Base-by-base conservation (phyloP, 202 grass and related monocot genomes). In the Dendrocalamus latiflorus region DNA sequence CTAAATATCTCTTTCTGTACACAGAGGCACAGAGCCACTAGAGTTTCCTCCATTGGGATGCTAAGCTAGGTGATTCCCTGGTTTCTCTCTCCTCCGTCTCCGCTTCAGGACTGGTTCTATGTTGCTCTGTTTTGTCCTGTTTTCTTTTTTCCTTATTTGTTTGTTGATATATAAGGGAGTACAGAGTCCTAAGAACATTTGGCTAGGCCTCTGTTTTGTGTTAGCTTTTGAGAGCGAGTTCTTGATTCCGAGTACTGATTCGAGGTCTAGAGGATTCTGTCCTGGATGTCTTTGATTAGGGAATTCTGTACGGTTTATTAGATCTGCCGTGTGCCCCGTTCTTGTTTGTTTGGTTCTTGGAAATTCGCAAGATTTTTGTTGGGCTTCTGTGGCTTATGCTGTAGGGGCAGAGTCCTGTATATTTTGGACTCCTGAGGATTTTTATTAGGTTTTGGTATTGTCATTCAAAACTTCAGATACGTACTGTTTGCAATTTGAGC, bases 61-160 rank as follows among this genome's bases (percentile, higher is more conserved):
- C 59, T 34, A 78, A 43, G 60, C 36, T 44, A 83, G 83, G 83
- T 86, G 83, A 90, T 86, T 90, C 74, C 65, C 47, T 59, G 34
- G 6, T 25, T 25, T 20, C 21, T 65, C 70, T 37, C 47, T 65
- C 6, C 72, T 26, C 73, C 4, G 14, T 47, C 24, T 66, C 58
- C 64, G 15, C 26, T 77, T 41, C n/a, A 71, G 57, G 69, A 71
- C 70, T 68, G 45, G 44, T 21, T 78, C 50, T 4, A 15, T 45
- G 18, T 6, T 16, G 68, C 25, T 72, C 47, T 65, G 9, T 15
- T 15, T 10, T 16, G 43, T 41, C 14, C 14, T 34, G 56, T 26
- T 8, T 51, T 13, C n/a, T 17, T 75, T 6, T 4, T 62, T 12
- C 56, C 8, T 71, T 37, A 22, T 47, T 12, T 39, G 37, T 12